Conservation (phyloP, 1,284 basidiomycete species). For the Spongiforma sp. region DNA sequence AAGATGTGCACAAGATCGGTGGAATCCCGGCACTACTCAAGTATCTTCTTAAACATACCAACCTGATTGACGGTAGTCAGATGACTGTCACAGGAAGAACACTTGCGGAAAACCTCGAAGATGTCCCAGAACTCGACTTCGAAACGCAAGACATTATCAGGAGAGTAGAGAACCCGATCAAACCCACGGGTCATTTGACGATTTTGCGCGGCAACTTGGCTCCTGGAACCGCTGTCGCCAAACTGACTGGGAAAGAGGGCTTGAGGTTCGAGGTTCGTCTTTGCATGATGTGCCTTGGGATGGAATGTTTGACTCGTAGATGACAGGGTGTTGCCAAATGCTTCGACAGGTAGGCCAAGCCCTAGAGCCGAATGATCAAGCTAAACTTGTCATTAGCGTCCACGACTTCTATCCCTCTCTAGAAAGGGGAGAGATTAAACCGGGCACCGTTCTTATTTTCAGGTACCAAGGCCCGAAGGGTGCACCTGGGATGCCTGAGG, state of each 20-base stretch:
- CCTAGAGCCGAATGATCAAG: background rate
- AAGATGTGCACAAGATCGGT: conserved; percentile 92
- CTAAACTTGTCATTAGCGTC: conserved; percentile 53
- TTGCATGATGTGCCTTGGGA: conserved; percentile 1
- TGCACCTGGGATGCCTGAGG: conserved; percentile 97
- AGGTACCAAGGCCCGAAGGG: conserved; percentile 97
- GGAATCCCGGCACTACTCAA: conserved; percentile 85
- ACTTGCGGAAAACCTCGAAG: conserved; percentile 89
- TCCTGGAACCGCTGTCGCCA: conserved; percentile 92
- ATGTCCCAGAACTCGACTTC: conserved; percentile 78
- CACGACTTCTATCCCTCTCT: conserved; percentile 87
- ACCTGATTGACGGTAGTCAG: conserved; percentile 89
- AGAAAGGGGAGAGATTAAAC: conserved; percentile 82
- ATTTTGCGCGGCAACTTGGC: conserved; percentile 92
- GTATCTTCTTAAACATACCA: conserved; percentile 87
- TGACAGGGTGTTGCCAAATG: conserved; percentile 72
- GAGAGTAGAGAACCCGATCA: conserved; percentile 85
- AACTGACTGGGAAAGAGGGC: conserved; percentile 97
- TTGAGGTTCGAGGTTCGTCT: conserved; percentile 75
- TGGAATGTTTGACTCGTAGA: conserved; percentile 8
- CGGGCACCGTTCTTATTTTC: conserved; percentile 88
- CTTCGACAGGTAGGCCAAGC: conserved; percentile 64
- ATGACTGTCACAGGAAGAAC: conserved; percentile 96
- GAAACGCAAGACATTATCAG: conserved; percentile 85
- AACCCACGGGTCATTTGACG: conserved; percentile 89